These are phyloP conservation scores for Colletotrichum lentis DNA, from an alignment of 2,329 filamentous ascomycete species.

Conservation along the genomic window DNA sequence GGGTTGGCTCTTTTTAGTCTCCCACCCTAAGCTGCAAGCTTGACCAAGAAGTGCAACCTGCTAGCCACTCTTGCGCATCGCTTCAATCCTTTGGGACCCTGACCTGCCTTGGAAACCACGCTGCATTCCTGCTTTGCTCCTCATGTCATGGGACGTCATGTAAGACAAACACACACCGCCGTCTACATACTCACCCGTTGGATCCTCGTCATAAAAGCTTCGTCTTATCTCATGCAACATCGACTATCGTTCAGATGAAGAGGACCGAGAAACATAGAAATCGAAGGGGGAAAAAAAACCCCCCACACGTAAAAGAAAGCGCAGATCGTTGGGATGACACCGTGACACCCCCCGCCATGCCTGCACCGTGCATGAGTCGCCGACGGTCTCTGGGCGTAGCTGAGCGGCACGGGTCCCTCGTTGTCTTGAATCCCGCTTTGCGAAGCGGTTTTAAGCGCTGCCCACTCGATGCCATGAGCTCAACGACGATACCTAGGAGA, in stretches of 20 bases:
- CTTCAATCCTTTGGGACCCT: neutral
- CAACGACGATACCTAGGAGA: neutral
- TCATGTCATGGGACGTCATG: neutral
- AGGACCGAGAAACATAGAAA: no score
- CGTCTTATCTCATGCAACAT: neutral
- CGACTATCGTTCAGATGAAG: neutral
- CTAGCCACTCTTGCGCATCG: neutral
- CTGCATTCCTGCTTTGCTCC: neutral
- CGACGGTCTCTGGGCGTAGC: neutral
- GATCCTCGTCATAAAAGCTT: neutral
- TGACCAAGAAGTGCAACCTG: neutral
- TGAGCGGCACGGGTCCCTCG: slow-evolving; percentile 7
- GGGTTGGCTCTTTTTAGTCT: slow-evolving; percentile 6
- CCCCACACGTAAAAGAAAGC: neutral
- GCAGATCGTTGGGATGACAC: slow-evolving; percentile 1
- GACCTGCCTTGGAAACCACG: neutral
- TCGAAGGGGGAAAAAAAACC: no score
- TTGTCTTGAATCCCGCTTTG: neutral
- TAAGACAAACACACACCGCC: neutral
- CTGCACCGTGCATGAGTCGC: slow-evolving; percentile 2
- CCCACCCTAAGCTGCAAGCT: neutral
- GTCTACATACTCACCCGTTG: neutral
- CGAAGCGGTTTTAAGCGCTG: no score
- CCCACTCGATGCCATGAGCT: no score
- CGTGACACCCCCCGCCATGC: slow-evolving; percentile 2